Base-by-base conservation (phyloP, 73 alveolate genomes). In the Paramecium octaurelia region DNA sequence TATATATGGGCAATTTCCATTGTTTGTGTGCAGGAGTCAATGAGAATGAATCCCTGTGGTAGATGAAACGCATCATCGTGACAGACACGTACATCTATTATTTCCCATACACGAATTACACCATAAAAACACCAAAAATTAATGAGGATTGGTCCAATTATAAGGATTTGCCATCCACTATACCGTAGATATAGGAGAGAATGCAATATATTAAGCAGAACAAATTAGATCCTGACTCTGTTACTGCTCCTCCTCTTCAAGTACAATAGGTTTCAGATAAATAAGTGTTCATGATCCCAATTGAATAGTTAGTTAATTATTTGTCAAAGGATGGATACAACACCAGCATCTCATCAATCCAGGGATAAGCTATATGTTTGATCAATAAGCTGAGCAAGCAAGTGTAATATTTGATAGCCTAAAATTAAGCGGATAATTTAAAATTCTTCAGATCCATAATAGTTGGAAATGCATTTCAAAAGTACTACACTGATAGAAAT, bases 141-240 rank as follows among this genome's bases (percentile, higher is more conserved):
- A 75, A 31, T 75, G 68, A 75, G 24, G 88, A 75, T 36, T 75
- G 88, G 88, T 4, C 38, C 18, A 34, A 29, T 36, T 40, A 34
- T 36, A 34, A 75, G 14, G 68, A 36, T 34, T 31, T 24, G 16
- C 42, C 42, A 31, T 29, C 34, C 3, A 75, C 88, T 14, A 29
- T 75, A 21, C 88, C 88, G 5, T n/a, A 75, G 16, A 36, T 75
- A 36, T 75, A 75, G n/a, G 88, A 40, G 58, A 75, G 60, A 75
- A 75, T 44, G 60, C 68, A 36, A 34, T 34, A 75, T 40, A 34
- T 36, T 16, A 75, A 75, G 38, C n/a, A 34, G 14, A 14, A 75
- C 6, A 40, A 75, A 14, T n/a, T 36, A 31, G 88, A 75, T 75
- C 88, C 58, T 8, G 88, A 75, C 38, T 40, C 58, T 34, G 48